phyloP scores from a whole-genome alignment of 2,329 filamentous ascomycete genomes.

The Clonostachys rosea region DNA sequence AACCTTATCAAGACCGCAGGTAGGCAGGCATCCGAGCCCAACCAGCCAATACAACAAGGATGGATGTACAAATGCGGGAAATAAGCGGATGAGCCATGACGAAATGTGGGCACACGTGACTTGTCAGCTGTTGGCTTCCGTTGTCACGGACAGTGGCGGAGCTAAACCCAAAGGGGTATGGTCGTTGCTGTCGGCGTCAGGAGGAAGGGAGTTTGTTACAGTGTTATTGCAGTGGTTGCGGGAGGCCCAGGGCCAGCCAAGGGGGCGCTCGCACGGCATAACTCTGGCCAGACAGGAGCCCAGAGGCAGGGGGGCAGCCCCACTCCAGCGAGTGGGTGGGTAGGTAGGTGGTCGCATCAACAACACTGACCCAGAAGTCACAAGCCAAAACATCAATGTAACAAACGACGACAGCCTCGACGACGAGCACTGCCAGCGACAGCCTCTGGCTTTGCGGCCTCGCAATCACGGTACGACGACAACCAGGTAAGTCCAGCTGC shows the following conservation, averaged over 20 bases:
- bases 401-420: slow-evolving; percentile 1
- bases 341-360: slow-evolving; percentile 10
- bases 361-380: slow-evolving; percentile 7
- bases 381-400: slow-evolving; percentile 16
- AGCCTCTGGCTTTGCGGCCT: slow-evolving; percentile 4
- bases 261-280: no score
- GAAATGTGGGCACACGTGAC: no score
- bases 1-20: no score
- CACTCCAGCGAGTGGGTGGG: background rate
- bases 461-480: background rate
- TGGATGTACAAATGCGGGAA: background rate
- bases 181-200: slow-evolving; percentile 1
- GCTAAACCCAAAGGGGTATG: slow-evolving; percentile 1
- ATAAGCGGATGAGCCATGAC: no score
- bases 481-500: slow-evolving; percentile 1
- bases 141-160: slow-evolving; percentile 1
- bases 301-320: background rate
- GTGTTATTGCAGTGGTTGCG: no score
- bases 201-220: no score
- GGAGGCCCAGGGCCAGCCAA: no score
- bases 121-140: background rate
- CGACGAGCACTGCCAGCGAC: slow-evolving; percentile 1
- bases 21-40: background rate
- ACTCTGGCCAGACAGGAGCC: background rate
- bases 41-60: background rate